Evolutionary conservation across 2,329 filamentous ascomycete genomes (phyloP).

Genomic region (Botryotinia convoluta): DNA sequence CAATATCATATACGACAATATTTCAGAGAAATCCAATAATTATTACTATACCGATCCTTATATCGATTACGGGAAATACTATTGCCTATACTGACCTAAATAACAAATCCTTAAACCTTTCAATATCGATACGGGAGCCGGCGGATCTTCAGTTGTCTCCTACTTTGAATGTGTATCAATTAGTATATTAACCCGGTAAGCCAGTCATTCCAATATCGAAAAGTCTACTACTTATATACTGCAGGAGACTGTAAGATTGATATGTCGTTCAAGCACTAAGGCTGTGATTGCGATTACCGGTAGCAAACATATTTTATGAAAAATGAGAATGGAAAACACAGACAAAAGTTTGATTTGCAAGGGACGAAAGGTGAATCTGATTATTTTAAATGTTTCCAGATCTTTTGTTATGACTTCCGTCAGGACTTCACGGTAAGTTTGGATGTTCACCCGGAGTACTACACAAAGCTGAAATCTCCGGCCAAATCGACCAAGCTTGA

Average conservation of each 20-base stretch:
- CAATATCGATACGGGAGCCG: background rate
- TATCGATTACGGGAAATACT: too few species aligned
- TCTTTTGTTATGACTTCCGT: background rate
- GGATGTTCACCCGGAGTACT: background rate
- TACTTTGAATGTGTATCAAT: background rate
- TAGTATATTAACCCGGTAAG: background rate
- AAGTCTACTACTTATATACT: background rate
- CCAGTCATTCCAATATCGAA: background rate
- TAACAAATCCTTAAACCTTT: too few species aligned
- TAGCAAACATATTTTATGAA: background rate
- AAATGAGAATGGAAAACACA: background rate
- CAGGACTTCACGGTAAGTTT: background rate
- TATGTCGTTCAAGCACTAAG: background rate
- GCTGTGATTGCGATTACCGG: background rate
- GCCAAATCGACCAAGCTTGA: background rate
- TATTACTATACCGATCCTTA: too few species aligned
- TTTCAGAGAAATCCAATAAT: too few species aligned
- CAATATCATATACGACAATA: too few species aligned
- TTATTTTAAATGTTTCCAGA: background rate
- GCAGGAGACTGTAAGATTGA: background rate
- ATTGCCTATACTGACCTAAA: too few species aligned
- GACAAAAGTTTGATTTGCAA: background rate
- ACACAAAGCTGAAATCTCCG: background rate
- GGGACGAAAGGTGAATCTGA: background rate
- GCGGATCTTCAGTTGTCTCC: background rate